Evolutionary conservation across 441 rosid species (phyloP), one percentile per base, ranked within the genome.

Genomic region (Euphorbia schlechtendalii): DNA sequence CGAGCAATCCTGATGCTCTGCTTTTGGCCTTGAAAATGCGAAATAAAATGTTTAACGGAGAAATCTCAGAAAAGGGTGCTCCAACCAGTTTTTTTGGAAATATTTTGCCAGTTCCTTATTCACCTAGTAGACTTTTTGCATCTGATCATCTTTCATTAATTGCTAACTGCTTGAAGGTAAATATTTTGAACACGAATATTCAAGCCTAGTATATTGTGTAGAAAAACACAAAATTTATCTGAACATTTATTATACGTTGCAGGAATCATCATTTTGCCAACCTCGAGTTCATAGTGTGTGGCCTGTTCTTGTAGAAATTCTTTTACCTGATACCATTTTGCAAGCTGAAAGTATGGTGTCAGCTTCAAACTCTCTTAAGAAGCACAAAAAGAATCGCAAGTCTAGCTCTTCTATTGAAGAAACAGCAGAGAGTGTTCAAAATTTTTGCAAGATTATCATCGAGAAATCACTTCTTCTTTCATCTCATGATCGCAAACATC

Each of bases 181-280:
- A 5, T 8, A 34, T 34, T n/a, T n/a, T 34, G 9, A 34, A 34
- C 40, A 8, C 8, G 40, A 8, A 34, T 1, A 10, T 56, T 30
- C 49, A n/a, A 24, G 11, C n/a, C 21, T 28, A 20, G 5, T 3
- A 4, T 5, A 27, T 27, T 27, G 9, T 34, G 40, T 13, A 24
- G 20, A 58, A 13, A 30, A 53, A 4, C 36, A 32, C 28, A 40
- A 46, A 5, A 43, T 22, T 48, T 69, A 68, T 73, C 54, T 57
- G 25, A 28, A 11, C 5, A 34, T 64, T 62, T 6, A 34, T 66
- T 51, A 64, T 64, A 72, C 59, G 45, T 76, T 69, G 70, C 90
- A 94, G 99, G 96, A 91, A 71, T 87, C 99, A 54, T 80, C 96
- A 61, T 91, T 91, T 80, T 94, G 98, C 69, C 96, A 87, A 78